Conservation (phyloP, 805 yeast genomes). For the Debaryomyces prosopidis region DNA sequence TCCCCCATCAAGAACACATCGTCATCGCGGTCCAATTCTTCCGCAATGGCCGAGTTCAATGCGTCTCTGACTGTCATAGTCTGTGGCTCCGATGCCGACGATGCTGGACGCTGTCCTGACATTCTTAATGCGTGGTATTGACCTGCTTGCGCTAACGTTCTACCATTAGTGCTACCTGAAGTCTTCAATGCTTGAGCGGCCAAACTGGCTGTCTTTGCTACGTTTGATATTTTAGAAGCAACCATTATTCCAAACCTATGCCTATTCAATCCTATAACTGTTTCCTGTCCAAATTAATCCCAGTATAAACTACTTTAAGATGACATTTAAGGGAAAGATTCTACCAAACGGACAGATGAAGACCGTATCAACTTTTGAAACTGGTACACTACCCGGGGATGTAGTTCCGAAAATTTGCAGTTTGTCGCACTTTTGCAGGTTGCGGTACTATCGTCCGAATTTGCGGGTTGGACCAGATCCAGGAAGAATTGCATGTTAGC, state of each 20-base stretch:
- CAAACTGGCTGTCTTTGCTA: slow-evolving; percentile 46
- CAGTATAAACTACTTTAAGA: too few species aligned
- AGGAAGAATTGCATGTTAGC: too few species aligned
- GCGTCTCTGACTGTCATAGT: slow-evolving; percentile 96
- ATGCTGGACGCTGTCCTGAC: slow-evolving; percentile 40
- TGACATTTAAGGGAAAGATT: too few species aligned
- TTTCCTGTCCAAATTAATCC: too few species aligned
- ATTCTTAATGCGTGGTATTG: slow-evolving; percentile 36
- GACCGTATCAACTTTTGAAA: slow-evolving; percentile 22
- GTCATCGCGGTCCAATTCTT: slow-evolving; percentile 95
- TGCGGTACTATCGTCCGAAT: neutral
- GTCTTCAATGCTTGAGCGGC: slow-evolving; percentile 37
- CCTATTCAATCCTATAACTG: neutral
- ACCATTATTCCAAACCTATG: slow-evolving; percentile 14
- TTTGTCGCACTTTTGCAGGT: neutral
- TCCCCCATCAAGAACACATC: slow-evolving; percentile 96
- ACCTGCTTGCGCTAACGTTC: slow-evolving; percentile 27
- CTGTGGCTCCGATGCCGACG: slow-evolving; percentile 51
- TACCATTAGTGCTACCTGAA: slow-evolving; percentile 14
- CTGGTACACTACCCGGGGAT: too few species aligned
- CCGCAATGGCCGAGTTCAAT: slow-evolving; percentile 89
- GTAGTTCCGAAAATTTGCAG: slow-evolving; percentile 2
- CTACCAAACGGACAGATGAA: slow-evolving; percentile 26
- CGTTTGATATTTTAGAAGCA: slow-evolving; percentile 29
- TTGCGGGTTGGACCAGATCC: too few species aligned